Evolutionary conservation across 768 basidiomycete genomes (phyloP).

Genomic region (Lactifluus hygrophoroides): DNA sequence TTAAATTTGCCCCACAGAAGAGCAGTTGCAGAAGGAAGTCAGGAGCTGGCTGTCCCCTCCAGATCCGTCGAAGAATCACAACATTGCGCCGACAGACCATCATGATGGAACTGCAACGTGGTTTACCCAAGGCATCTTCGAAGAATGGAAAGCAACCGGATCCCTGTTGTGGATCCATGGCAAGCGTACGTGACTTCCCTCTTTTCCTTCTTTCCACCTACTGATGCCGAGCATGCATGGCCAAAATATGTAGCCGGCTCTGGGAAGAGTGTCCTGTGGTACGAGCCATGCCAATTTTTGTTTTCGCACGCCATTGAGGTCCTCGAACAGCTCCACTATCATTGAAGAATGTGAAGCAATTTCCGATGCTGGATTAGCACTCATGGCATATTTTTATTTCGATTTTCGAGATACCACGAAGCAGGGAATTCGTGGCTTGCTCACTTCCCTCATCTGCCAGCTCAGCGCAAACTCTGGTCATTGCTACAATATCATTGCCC

Average conservation of each 20-base stretch:
- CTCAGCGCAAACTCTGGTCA: neutral
- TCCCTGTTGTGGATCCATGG: neutral
- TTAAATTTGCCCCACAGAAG: neutral
- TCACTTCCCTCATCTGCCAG: neutral
- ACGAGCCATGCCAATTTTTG: no score
- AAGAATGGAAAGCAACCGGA: neutral
- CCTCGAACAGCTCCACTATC: neutral
- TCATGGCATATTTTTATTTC: neutral
- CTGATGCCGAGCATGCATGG: no score
- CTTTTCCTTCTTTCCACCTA: neutral
- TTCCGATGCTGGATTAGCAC: neutral
- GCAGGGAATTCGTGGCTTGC: neutral
- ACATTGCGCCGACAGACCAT: neutral
- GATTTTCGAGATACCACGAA: neutral
- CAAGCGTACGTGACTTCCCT: neutral
- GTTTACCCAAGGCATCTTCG: neutral
- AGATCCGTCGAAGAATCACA: neutral
- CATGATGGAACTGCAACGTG: neutral
- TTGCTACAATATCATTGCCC: neutral
- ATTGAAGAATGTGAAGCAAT: neutral
- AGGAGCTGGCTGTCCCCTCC: neutral
- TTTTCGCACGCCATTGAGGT: no score
- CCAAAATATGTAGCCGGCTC: neutral
- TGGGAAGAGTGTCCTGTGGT: no score
- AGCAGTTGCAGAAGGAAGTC: neutral